A percentile compares a stretch with the other conserved stretches of the same genome.
Evolutionary conservation across 768 basidiomycete genomes (phyloP).

Genomic region (Porpolomopsis calyptriformis): DNA sequence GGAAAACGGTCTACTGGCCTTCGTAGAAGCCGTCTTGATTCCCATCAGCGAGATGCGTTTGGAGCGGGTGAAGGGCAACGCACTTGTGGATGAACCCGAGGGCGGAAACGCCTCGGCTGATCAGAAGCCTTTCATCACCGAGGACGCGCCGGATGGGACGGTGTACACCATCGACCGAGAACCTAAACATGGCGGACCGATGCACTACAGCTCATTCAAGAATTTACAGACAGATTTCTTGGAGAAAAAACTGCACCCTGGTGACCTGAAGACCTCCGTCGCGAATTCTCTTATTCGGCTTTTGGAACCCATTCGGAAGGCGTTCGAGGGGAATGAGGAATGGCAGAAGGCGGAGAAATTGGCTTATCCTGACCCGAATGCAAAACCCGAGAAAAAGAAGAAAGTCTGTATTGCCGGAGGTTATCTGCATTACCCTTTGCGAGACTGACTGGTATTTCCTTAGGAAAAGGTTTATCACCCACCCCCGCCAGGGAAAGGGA

Average conservation of each 20-base stretch:
- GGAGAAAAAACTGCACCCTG: constrained; percentile 72
- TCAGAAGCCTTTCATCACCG: constrained; percentile 50
- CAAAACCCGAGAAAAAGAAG: constrained; percentile 54
- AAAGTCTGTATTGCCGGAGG: constrained; percentile 29
- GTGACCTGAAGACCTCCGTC: constrained; percentile 77
- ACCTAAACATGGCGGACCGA: constrained; percentile 70
- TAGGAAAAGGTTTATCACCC: constrained; percentile 79
- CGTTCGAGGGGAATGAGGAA: constrained; percentile 67
- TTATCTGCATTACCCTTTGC: neutral
- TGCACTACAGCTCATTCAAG: constrained; percentile 61
- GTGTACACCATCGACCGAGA: constrained; percentile 73
- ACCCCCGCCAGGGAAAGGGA: constrained; percentile 73
- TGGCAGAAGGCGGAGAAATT: constrained; percentile 68
- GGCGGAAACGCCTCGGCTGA: constrained; percentile 25
- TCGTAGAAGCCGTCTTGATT: constrained; percentile 79
- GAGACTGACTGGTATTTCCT: constrained; percentile 1
- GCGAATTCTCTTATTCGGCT: constrained; percentile 62
- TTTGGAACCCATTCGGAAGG: constrained; percentile 69
- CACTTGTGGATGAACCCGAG: constrained; percentile 34
- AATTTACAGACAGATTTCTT: constrained; percentile 67
- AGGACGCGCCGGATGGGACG: constrained; percentile 68
- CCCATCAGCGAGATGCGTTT: constrained; percentile 71
- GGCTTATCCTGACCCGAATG: constrained; percentile 77
- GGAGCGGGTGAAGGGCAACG: constrained; percentile 43
- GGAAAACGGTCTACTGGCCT: constrained; percentile 83